Conservation (phyloP, 1,139 yeast species). For the Starmera stellimalicola region DNA sequence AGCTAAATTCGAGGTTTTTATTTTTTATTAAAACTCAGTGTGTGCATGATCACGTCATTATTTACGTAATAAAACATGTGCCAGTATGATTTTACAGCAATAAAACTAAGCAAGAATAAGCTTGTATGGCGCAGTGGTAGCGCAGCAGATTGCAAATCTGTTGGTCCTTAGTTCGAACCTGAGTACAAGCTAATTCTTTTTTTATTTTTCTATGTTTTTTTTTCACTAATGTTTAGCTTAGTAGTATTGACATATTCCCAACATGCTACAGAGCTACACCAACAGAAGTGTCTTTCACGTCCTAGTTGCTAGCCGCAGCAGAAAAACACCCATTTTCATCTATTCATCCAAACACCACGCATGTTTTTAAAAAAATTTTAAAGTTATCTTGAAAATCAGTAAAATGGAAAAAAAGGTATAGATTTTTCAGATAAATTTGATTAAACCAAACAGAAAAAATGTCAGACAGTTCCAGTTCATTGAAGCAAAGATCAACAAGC, state of each 20-base stretch:
- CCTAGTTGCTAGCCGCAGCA: background rate
- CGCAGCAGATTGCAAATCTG: constrained; percentile 91
- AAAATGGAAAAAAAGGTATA: background rate
- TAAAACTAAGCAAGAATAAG: no score
- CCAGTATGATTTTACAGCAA: no score
- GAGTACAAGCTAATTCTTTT: constrained; percentile 71
- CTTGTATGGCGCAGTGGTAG: constrained; percentile 86
- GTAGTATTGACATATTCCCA: no score
- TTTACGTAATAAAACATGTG: no score
- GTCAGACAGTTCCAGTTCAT: background rate
- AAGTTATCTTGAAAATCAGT: background rate
- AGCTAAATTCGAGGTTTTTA: constrained; percentile 30
- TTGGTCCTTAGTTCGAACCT: constrained; percentile 83
- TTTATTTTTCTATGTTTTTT: constrained; percentile 29
- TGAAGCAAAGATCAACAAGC: background rate
- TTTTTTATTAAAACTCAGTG: no score
- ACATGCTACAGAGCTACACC: no score
- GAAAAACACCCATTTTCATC: background rate
- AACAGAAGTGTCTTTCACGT: background rate
- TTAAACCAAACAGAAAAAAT: background rate
- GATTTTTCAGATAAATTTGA: constrained; percentile 2
- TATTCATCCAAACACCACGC: no score
- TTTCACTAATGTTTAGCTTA: no score
- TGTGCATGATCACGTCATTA: no score
- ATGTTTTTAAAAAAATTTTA: background rate